Base-by-base conservation (phyloP, 1,139 yeast species). In the Suhomyces guaymorum region DNA sequence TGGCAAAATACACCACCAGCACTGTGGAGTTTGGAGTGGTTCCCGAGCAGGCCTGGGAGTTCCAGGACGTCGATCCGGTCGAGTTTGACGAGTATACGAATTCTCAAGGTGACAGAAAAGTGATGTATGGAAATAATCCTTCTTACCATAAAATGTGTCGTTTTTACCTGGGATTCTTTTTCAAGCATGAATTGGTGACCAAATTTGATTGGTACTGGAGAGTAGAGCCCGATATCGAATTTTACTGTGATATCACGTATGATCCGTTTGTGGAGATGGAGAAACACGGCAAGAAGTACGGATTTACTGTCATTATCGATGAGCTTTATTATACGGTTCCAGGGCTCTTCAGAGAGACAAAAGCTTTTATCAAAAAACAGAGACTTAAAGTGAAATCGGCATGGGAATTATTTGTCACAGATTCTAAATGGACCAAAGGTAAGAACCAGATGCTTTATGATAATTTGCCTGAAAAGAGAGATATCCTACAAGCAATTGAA, bases 121-220 rank as follows among this genome's bases (percentile, higher is more conserved):
- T 90, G 34, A 72, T 86, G 73, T 89, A 90, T 55, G 97, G 96
- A 0, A 81, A 79, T 41, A 62, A 80, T 66, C 80, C 75, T 32
- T 77, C 90, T 6, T 90, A 90, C 55, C 79, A 96, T 48, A 71
- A 73, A 43, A 77, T 77, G 82, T 77, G 82, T 37, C 73, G 94
- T 5, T 85, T 81, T 55, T 83, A 84, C 54, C 78, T 92, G 0
- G 95, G 95, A 1, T 68, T 70, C 41, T 89, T 89, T 52, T 86
- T 77, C 61, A 75, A 79, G 42, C 96, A 89, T 55, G 85, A 83
- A 5, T 56, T 84, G 42, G 81, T 90, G 25, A 64, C 54, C 38
- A 70, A 77, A 40, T 69, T 78, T 38, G 88, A 87, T 41, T 89
- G 95, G 94, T 89, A 88, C 61, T 89, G 97, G 96, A 70, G 97